Base-by-base conservation (phyloP, 805 yeast species). In the Candida gorgasii region DNA sequence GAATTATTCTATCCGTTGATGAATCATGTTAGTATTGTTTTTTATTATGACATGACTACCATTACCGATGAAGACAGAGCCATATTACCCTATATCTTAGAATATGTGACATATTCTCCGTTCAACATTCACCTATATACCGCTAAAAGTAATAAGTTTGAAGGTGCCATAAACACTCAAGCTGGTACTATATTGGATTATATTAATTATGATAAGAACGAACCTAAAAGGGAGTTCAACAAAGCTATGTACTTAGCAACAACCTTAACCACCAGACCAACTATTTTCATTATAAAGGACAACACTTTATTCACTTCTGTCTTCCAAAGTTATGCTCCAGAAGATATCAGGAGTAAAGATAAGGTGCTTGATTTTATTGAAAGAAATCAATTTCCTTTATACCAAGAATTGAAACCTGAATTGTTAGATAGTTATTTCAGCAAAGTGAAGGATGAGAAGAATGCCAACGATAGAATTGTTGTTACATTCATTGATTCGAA, bases 281-380 rank as follows among this genome's bases (percentile, higher is more conserved):
- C 86, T 12, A 52, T 86, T 14, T 61, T 80, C 22, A 65, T 83
- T 16, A 76, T 82, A 58, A 82, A 78, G 50, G 84, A 84, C 41
- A 75, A 76, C 40, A 65, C 79, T 11, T 55, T 78, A 42, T 54
- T 75, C 23, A 73, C 86, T 0, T 63, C 66, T 4, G 73, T 82
- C 4, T 82, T 61, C 49, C 85, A 78, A 50, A 80, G 78, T 43
- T 80, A 78, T 61, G 80, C 82, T 0, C 76, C 88, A 5, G 79
- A 78, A 37, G 87, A 84, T 50, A 72, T 76, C 43, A 72, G 93
- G 48, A 72, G 78, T 48, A 60, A 61, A 13, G 67, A 65, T 16
- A 59, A 64, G 29, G 67, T 86, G 8, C 55, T 70, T 48, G 56
- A 72, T 12, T 86, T 84, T 67, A 61, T 86, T 20, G 55, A 59